Evolutionary conservation across 768 basidiomycete species (phyloP).

Genomic region (Collybia nuda): DNA sequence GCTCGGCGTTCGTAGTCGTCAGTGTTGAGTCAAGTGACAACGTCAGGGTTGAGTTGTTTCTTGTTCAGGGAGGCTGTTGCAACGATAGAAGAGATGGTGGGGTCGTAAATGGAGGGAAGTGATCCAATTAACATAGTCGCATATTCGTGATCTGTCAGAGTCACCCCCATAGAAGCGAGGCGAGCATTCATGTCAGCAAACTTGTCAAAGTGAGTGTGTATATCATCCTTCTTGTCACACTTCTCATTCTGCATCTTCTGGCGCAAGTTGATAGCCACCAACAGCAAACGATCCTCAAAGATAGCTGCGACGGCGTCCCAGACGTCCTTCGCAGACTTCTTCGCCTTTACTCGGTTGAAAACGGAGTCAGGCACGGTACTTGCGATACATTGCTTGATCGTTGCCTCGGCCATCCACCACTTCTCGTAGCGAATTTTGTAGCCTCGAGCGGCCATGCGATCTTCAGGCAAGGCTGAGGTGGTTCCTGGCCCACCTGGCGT

Average conservation of each 20-base stretch:
- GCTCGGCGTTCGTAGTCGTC: background rate
- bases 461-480: no score
- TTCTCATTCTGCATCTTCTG: slow-evolving; percentile 7
- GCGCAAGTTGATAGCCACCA: slow-evolving; percentile 9
- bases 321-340: slow-evolving; percentile 11
- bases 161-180: slow-evolving; percentile 11
- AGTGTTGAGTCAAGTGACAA: background rate
- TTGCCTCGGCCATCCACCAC: background rate
- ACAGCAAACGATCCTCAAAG: slow-evolving; percentile 10
- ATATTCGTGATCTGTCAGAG: background rate
- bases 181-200: slow-evolving; percentile 12
- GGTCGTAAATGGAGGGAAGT: slow-evolving; percentile 12
- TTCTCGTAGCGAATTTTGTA: background rate
- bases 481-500: no score
- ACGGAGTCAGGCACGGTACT: slow-evolving; percentile 15
- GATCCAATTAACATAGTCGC: slow-evolving; percentile 12
- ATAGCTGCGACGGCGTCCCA: slow-evolving; percentile 4
- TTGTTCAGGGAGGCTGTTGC: slow-evolving; percentile 8
- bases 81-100: slow-evolving; percentile 11
- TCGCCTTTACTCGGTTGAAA: slow-evolving; percentile 5
- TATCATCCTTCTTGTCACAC: slow-evolving; percentile 14
- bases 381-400: slow-evolving; percentile 15
- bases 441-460: background rate
- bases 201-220: slow-evolving; percentile 15
- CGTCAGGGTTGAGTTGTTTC: background rate